Percentiles rank a stretch among this genome's conserved stretches.
These are phyloP conservation scores for Berberis vulgaris DNA, from an alignment of 164 flowering plant species.

Conservation along the genomic window DNA sequence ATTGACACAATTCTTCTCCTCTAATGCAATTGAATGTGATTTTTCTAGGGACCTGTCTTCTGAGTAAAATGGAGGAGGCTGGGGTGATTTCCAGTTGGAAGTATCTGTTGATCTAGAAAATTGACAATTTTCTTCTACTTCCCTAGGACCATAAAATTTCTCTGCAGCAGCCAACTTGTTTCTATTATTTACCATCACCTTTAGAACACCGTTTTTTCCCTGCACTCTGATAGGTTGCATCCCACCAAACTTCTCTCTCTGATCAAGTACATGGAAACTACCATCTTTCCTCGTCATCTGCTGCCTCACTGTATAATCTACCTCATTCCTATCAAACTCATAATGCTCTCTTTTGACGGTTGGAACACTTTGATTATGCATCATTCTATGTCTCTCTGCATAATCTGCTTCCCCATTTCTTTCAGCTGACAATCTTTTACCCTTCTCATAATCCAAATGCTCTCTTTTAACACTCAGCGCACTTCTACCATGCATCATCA, in stretches of 20 bases:
- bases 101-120: constrained; percentile 19
- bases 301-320: constrained; percentile 16
- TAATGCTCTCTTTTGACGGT: constrained; percentile 31
- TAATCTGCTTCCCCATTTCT: constrained; percentile 15
- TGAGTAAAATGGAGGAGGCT: constrained; percentile 15
- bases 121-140: constrained; percentile 19
- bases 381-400: constrained; percentile 19
- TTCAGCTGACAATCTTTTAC: constrained; percentile 6
- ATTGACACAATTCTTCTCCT: constrained; percentile 23
- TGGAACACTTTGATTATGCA: constrained; percentile 14
- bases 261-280: constrained; percentile 14
- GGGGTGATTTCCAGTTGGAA: constrained; percentile 12
- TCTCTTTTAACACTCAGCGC: constrained; percentile 30
- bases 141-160: constrained; percentile 15
- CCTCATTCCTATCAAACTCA: constrained; percentile 18
- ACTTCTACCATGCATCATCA: constrained; percentile 21
- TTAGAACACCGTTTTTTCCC: constrained; percentile 81
- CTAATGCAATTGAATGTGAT: constrained; percentile 18
- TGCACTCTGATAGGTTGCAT: constrained; percentile 44
- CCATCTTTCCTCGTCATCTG: constrained; percentile 22
- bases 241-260: constrained; percentile 29
- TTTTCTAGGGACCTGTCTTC: constrained; percentile 25
- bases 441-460: constrained; percentile 19
- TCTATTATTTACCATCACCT: constrained; percentile 57
- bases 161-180: constrained; percentile 26